Evolutionary conservation across 2,329 filamentous ascomycete genomes (phyloP).

Genomic region (Dendryphion nanum): DNA sequence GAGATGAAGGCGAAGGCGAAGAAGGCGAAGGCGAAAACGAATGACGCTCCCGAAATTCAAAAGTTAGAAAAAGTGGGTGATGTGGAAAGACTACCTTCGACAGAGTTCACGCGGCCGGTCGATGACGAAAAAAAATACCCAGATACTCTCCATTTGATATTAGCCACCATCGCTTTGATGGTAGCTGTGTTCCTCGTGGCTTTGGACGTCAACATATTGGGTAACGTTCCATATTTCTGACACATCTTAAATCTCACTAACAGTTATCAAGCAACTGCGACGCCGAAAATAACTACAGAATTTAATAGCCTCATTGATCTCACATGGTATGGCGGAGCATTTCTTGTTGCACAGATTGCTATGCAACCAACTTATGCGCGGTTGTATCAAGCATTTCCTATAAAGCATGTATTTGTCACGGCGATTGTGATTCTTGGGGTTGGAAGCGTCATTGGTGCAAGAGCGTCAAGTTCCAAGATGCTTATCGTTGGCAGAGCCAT

Average conservation of each 20-base stretch:
- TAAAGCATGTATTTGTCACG: constrained; percentile 48
- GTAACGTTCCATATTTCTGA: constrained; percentile 1
- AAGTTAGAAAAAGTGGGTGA: too few relatives aligned
- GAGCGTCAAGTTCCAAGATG: constrained; percentile 49
- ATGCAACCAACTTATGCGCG: constrained; percentile 41
- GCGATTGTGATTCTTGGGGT: constrained; percentile 51
- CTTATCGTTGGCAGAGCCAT: constrained; percentile 54
- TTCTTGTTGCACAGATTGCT: constrained; percentile 43
- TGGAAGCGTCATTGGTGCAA: constrained; percentile 52
- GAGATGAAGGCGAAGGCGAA: too few relatives aligned
- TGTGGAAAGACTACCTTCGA: too few relatives aligned
- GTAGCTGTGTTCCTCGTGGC: constrained; percentile 5
- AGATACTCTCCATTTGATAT: constrained; percentile 1
- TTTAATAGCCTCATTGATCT: constrained; percentile 47
- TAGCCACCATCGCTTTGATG: constrained; percentile 4
- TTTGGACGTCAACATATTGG: constrained; percentile 4
- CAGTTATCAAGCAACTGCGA: constrained; percentile 38
- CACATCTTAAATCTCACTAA: neutral
- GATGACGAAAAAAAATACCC: too few relatives aligned
- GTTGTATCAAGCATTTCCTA: constrained; percentile 47
- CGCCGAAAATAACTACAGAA: constrained; percentile 49
- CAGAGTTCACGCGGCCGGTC: too few relatives aligned
- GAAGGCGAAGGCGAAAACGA: too few relatives aligned
- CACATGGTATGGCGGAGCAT: constrained; percentile 46
- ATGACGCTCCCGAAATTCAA: too few relatives aligned